Conservation (phyloP, 129 eudicot species). For the Flaveria bidentis region DNA sequence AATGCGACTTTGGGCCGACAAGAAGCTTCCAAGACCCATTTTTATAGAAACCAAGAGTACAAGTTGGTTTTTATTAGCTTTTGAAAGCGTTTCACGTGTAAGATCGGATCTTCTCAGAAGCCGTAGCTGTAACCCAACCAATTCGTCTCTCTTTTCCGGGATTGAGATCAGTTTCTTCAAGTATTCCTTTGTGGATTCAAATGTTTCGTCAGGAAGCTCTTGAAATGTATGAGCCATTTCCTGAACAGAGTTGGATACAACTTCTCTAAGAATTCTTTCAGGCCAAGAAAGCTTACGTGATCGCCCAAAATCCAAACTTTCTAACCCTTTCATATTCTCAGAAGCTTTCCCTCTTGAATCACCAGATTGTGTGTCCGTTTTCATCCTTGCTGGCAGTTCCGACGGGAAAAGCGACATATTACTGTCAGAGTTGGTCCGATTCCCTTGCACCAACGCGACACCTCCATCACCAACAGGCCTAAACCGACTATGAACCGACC, state of each 20-base stretch:
- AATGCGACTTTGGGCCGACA: conserved; percentile 42
- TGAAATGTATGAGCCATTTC: conserved; percentile 73
- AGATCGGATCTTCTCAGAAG: conserved; percentile 75
- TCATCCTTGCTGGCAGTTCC: conserved; percentile 84
- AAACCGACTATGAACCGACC: conserved; percentile 91
- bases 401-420: conserved; percentile 69
- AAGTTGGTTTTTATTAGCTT: conserved; percentile 61
- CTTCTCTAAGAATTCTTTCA: conserved; percentile 69
- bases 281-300: conserved; percentile 56
- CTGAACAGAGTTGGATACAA: conserved; percentile 74
- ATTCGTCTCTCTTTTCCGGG: conserved; percentile 67
- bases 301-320: conserved; percentile 57
- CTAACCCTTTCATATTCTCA: conserved; percentile 49
- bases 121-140: conserved; percentile 58
- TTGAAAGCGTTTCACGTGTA: conserved; percentile 68
- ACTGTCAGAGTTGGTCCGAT: conserved; percentile 54
- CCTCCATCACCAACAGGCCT: conserved; percentile 92
- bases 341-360: conserved; percentile 66
- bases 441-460: conserved; percentile 50
- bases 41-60: conserved; percentile 65
- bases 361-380: conserved; percentile 55
- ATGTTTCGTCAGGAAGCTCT: conserved; percentile 67
- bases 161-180: conserved; percentile 52
- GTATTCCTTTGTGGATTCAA: conserved; percentile 70
- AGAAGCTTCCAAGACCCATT: conserved; percentile 62